A percentile compares a stretch with the other conserved stretches of the same genome.
Conservation (phyloP, 2,329 filamentous ascomycete genomes). For the Phoma sp. region DNA sequence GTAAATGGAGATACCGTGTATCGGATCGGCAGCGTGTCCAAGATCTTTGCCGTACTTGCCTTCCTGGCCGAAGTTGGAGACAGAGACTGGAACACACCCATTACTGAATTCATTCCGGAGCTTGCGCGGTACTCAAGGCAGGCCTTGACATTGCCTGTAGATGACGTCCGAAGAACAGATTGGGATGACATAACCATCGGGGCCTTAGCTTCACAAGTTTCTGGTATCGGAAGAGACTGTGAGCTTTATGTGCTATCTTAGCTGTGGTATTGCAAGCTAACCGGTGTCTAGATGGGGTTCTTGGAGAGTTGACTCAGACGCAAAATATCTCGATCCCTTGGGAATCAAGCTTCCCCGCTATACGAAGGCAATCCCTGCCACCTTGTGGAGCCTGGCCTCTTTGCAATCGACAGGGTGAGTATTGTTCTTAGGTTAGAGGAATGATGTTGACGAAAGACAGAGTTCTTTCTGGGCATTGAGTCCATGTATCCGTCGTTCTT, state of each 20-base stretch:
- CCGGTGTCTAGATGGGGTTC: conserved; percentile 39
- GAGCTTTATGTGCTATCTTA: conserved; percentile 3
- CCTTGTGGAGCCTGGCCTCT: conserved; percentile 33
- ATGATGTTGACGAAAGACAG: conserved; percentile 21
- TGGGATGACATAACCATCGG: conserved; percentile 46
- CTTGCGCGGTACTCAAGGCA: conserved; percentile 21
- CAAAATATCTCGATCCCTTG: conserved; percentile 20
- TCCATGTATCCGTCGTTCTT: conserved; percentile 41
- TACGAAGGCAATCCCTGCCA: conserved; percentile 20
- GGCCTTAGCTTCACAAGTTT: conserved; percentile 43
- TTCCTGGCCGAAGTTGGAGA: conserved; percentile 45
- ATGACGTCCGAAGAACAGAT: conserved; percentile 29
- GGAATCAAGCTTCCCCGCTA: conserved; percentile 23
- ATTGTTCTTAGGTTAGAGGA: background rate
- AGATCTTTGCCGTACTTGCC: conserved; percentile 49
- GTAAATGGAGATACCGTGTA: conserved; percentile 51
- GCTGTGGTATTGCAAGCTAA: conserved; percentile 34
- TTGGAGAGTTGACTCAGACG: conserved; percentile 31
- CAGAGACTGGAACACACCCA: conserved; percentile 44
- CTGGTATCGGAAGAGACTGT: conserved; percentile 40
- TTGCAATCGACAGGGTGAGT: conserved; percentile 26
- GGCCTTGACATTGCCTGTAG: conserved; percentile 20
- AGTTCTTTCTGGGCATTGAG: conserved; percentile 45
- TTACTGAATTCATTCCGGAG: conserved; percentile 37
- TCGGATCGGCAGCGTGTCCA: conserved; percentile 51